Evolutionary conservation across 306 rosid genomes (phyloP), one percentile per base, ranked within the genome.

Genomic region (Urtica urens): DNA sequence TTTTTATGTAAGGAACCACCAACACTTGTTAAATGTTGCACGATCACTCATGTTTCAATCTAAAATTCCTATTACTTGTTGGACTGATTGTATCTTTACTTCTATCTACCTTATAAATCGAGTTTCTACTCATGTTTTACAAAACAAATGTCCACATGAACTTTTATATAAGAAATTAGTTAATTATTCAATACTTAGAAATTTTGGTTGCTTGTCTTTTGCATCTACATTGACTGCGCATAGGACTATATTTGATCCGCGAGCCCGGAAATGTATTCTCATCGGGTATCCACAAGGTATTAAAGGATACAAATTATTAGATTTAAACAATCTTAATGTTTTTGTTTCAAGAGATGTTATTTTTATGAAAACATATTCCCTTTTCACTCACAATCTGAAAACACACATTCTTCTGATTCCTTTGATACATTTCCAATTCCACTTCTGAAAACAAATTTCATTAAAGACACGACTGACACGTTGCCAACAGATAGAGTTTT

Each of bases 1-100:
- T 37, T 23, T 23, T 37, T 48, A 14, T 53, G 47, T 38, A 15
- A n/a, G 35, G 6, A 53, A 53, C 23, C 37, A 53, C 10, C 24
- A 53, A 15, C 59, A 38, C 13, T 23, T 53, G 0, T 23, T 53
- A 5, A 53, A 53, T 38, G 47, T 38, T 14, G 35, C 59, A 22
- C 46, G 33, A 6, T 19, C 47, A 1, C 14, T 53, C 0, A 5
- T 11, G 3, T 53, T 53, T 22, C 34, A 53, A 12, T 38, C 59
- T 1, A 0, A 1, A 0, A 9, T 53, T 1, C 48, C 59, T 21
- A 9, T 24, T 5, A 7, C 2, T 0, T 38, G 22, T 38, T 53
- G 47, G 47, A 16, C 14, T 4, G 59, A 38, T 4, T 38, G 37
- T 23, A 14, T 53, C 7, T 13, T 38, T 1, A 53, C 48, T 0